These are phyloP conservation scores for Pascua guehoae DNA, from an alignment of 1,284 basidiomycete species.

Conservation along the genomic window DNA sequence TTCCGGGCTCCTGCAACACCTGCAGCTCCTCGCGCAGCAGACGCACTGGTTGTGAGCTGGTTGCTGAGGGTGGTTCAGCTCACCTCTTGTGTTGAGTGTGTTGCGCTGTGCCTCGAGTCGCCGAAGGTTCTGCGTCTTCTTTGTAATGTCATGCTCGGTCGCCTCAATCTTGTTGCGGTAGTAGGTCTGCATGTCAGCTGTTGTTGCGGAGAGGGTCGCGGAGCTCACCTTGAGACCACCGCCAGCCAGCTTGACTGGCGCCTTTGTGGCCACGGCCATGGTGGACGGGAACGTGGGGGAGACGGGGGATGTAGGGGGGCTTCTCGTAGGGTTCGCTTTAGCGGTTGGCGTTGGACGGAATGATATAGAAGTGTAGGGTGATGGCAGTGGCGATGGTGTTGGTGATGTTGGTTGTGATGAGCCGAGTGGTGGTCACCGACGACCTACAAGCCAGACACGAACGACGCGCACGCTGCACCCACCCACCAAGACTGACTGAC, in stretches of 20 bases:
- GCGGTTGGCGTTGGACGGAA: too few species aligned
- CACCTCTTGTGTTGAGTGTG: constrained; percentile 90
- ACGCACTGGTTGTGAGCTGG: constrained; percentile 56
- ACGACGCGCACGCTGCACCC: too few species aligned
- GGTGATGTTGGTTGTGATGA: too few species aligned
- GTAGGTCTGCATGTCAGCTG: constrained; percentile 61
- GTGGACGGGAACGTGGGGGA: background rate
- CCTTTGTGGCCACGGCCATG: constrained; percentile 16
- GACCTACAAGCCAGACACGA: too few species aligned
- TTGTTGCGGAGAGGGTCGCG: too few species aligned
- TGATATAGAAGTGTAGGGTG: too few species aligned
- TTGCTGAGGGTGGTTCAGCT: constrained; percentile 41
- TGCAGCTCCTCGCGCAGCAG: constrained; percentile 90
- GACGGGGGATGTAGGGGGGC: background rate
- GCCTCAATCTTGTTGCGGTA: constrained; percentile 95
- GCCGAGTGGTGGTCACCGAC: too few species aligned
- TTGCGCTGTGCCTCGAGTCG: constrained; percentile 95
- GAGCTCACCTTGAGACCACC: constrained; percentile 17
- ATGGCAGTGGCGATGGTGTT: too few species aligned
- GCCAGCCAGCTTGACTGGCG: constrained; percentile 14
- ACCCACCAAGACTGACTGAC: too few species aligned
- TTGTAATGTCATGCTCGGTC: constrained; percentile 86
- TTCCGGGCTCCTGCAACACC: constrained; percentile 91
- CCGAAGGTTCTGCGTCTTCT: constrained; percentile 93
- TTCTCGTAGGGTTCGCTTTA: background rate